Conservation (phyloP, 2,329 filamentous ascomycete species). For the Bretziella fagacearum region DNA sequence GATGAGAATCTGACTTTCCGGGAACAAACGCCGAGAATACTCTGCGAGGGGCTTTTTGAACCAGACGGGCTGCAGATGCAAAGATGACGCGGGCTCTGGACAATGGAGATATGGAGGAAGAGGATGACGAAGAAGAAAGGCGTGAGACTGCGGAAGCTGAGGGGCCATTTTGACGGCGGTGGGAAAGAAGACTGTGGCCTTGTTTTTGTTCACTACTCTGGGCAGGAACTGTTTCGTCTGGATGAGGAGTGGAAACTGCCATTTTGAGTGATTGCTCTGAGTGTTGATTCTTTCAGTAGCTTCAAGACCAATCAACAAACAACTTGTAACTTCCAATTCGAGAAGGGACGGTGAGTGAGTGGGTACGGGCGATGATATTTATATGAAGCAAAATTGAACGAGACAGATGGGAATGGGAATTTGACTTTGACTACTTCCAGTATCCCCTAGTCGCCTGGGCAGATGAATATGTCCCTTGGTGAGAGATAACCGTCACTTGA, state of each 20-base stretch:
- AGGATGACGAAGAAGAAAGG: conserved; percentile 6
- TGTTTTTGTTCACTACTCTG: conserved; percentile 3
- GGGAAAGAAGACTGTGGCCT: neutral
- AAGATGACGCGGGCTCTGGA: conserved; percentile 11
- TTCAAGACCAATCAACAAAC: neutral
- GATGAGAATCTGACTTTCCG: conserved; percentile 7
- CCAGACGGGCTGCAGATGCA: conserved; percentile 9
- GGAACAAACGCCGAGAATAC: conserved; percentile 10
- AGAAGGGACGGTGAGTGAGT: too few species aligned
- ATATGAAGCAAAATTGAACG: too few species aligned
- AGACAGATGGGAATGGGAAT: too few species aligned
- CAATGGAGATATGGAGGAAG: conserved; percentile 8
- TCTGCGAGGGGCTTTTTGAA: conserved; percentile 13
- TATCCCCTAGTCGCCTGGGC: too few species aligned
- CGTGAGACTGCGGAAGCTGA: conserved; percentile 1
- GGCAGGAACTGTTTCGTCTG: conserved; percentile 9
- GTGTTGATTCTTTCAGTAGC: conserved; percentile 1
- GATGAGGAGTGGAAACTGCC: conserved; percentile 10
- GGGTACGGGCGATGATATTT: too few species aligned
- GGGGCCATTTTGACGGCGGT: neutral
- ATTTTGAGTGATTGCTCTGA: conserved; percentile 8
- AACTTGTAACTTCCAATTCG: neutral
- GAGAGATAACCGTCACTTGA: too few species aligned
- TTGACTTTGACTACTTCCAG: too few species aligned
- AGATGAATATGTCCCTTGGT: too few species aligned